Evolutionary conservation across 208 protist species (phyloP), one percentile per base, ranked within the genome.

Genomic region (Borovskyia barvae): DNA sequence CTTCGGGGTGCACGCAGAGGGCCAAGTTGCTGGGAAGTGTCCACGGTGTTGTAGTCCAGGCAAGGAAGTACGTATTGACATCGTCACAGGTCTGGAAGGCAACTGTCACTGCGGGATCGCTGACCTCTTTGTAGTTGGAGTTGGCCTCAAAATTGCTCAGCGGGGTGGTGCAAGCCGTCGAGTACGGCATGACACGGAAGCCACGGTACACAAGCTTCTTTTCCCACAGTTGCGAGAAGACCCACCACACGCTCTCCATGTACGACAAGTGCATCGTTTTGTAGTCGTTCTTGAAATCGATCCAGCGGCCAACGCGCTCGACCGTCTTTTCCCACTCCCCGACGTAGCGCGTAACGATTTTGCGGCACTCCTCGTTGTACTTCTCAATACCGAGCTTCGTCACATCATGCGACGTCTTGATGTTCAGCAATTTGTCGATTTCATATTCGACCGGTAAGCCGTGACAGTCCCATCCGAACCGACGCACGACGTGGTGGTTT

Each of bases 201-300:
- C 99, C 99, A 30, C 96, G 84, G 72, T 99, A 99, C 19, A 99
- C 97, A 5, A 99, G 78, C 30, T 73, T 84, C 72, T 99, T 98
- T n/a, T 99, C 77, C 76, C 82, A 98, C 11, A 99, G 74, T 69
- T 98, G 65, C 48, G 90, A 87, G 77, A 99, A 99, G 1, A 99
- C 98, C 97, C 98, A 99, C 99, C 99, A 99, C n/a, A 99, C 97
- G 62, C 80, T 97, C 80, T 99, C 98, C 99, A 99, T 99, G 86
- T 99, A 99, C 14, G 65, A 73, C 5, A 90, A 56, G 68, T 99
- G 80, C 89, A 99, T 97, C 14, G 99, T 99, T 77, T 99, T 99
- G 90, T 99, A 99, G 75, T 99, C 98, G 70, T 99, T 97, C 36
- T 96, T 80, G 58, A 99, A 99, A 84, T 99, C 98, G 57, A 99